Percentiles rank a stretch among this genome's conserved stretches.
phyloP scores from a whole-genome alignment of 306 rosid genomes.

The Canavalia ensiformis region DNA sequence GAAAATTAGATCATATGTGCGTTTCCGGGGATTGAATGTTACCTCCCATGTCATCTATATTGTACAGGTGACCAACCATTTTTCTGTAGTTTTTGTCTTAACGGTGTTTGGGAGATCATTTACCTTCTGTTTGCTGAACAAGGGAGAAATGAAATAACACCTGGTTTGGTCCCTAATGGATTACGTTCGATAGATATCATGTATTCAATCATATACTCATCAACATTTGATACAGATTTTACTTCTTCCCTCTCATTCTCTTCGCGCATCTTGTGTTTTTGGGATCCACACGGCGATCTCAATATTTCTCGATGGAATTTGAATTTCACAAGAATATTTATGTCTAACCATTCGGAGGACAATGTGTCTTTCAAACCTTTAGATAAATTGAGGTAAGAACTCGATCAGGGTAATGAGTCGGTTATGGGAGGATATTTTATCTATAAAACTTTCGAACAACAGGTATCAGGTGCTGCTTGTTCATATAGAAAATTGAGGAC shows the following conservation, averaged over 20 bases:
- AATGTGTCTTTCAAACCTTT: no score
- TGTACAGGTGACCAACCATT: slow-evolving; percentile 35
- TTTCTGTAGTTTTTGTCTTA: slow-evolving; percentile 8
- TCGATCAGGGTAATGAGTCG: no score
- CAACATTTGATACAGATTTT: not conserved
- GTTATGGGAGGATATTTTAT: no score
- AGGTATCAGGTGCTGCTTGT: no score
- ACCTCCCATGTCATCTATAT: slow-evolving; percentile 17
- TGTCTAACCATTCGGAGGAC: not conserved
- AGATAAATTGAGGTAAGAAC: no score
- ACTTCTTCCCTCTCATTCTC: not conserved
- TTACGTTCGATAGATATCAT: slow-evolving; percentile 37
- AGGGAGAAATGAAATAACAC: slow-evolving; percentile 39
- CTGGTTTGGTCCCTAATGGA: slow-evolving; percentile 25
- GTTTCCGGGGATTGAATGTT: slow-evolving; percentile 28
- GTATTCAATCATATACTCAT: not conserved
- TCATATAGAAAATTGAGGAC: no score
- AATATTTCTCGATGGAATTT: not conserved
- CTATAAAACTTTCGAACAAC: no score
- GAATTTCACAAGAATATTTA: not conserved
- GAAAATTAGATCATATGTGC: slow-evolving; percentile 36
- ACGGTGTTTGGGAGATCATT: slow-evolving; percentile 41
- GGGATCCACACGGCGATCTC: not conserved
- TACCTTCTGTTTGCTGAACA: slow-evolving; percentile 25
- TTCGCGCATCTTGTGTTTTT: not conserved